Conservation (phyloP, 2,329 filamentous ascomycete species). For the Sporothrix euskadiensis region DNA sequence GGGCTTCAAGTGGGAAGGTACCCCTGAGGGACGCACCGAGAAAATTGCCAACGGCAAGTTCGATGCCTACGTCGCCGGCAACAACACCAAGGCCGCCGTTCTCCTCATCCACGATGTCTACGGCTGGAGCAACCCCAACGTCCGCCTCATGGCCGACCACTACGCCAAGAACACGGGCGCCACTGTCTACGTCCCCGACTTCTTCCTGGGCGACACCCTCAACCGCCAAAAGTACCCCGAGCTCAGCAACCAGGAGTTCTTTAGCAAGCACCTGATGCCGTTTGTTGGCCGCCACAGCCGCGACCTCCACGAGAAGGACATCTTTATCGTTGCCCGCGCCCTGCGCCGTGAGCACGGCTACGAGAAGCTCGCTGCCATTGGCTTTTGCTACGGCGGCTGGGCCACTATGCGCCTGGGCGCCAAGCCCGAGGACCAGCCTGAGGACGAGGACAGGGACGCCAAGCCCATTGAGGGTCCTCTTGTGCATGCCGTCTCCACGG, state of each 20-base stretch:
- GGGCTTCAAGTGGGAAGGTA: slow-evolving; percentile 43
- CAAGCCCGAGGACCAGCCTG: slow-evolving; percentile 35
- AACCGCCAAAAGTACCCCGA: slow-evolving; percentile 17
- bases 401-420: slow-evolving; percentile 50
- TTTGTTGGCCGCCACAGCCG: slow-evolving; percentile 43
- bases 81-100: slow-evolving; percentile 45
- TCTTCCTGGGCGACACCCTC: slow-evolving; percentile 44
- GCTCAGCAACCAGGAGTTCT: slow-evolving; percentile 36
- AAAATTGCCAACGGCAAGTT: slow-evolving; percentile 43
- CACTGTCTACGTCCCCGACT: slow-evolving; percentile 53
- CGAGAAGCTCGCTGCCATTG: slow-evolving; percentile 46
- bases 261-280: slow-evolving; percentile 41
- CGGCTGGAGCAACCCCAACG: slow-evolving; percentile 52
- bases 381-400: slow-evolving; percentile 57
- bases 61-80: slow-evolving; percentile 46
- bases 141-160: slow-evolving; percentile 50
- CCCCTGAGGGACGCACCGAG: slow-evolving; percentile 43
- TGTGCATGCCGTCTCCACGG: slow-evolving; percentile 49
- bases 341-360: slow-evolving; percentile 40
- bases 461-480: slow-evolving; percentile 38
- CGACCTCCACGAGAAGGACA: slow-evolving; percentile 43
- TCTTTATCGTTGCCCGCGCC: slow-evolving; percentile 42
- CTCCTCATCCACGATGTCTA: slow-evolving; percentile 54
- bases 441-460: slow-evolving; percentile 10
- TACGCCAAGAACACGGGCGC: slow-evolving; percentile 48